A percentile compares a stretch with the other conserved stretches of the same genome.
phyloP scores from a whole-genome alignment of 345 rosid genomes.

The Brassica rapa region DNA sequence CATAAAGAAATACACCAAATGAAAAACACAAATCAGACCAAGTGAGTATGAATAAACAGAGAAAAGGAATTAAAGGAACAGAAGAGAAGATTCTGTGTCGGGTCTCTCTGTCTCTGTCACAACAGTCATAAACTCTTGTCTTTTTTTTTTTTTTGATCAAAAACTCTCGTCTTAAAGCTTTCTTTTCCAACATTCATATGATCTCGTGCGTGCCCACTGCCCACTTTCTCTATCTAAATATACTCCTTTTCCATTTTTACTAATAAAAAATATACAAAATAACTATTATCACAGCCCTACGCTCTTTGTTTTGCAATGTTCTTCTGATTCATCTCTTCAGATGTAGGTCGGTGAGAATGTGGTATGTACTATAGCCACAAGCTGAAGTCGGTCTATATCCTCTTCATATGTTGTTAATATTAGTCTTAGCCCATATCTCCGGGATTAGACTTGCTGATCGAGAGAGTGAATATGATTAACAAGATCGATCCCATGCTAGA shows the following conservation, averaged over 20 bases:
- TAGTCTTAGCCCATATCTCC: conserved; percentile 50
- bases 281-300: conserved; percentile 23
- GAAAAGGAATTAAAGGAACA: conserved; percentile 6
- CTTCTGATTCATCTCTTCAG: conserved; percentile 33
- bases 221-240: conserved; percentile 13
- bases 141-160: not conserved
- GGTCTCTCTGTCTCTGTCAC: conserved; percentile 42
- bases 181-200: conserved; percentile 39
- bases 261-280: not conserved
- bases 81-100: conserved; percentile 48
- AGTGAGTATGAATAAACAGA: conserved; percentile 1
- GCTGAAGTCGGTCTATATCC: conserved; percentile 17
- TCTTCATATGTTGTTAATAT: conserved; percentile 8
- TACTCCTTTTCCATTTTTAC: not conserved
- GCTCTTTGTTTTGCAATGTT: conserved; percentile 20
- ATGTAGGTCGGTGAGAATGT: conserved; percentile 22
- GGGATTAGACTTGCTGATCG: conserved; percentile 47
- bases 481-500: conserved; percentile 93
- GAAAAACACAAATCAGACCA: conserved; percentile 4
- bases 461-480: conserved; percentile 87
- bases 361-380: conserved; percentile 15
- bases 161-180: conserved; percentile 40
- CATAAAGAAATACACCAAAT: conserved; percentile 1
- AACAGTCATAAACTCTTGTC: conserved; percentile 42
- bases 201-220: conserved; percentile 40